Evolutionary conservation across 208 protist species (phyloP), one percentile per base, ranked within the genome.

Genomic region (Leptomonas seymouri): DNA sequence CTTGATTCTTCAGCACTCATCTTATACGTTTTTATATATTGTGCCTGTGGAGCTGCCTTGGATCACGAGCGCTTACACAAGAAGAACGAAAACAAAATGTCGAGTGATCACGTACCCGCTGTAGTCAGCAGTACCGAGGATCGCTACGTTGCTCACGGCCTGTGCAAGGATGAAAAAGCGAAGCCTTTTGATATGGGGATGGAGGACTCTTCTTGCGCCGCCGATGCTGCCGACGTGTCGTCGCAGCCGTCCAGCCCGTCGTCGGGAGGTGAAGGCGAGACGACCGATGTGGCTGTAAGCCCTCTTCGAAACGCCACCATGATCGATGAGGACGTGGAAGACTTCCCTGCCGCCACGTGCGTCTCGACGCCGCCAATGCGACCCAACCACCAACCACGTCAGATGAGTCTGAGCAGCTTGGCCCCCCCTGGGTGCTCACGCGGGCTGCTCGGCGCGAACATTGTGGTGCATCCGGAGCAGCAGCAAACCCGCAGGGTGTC

Each of bases 181-280:
- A 36, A 62, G 42, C 23, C 56, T 3, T 55, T 74, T n/a, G 69
- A 74, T 41, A 50, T 28, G 18, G 63, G 31, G 18, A 9, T 74
- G 20, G 56, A 44, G 14, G 69, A 74, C 20, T 67, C 51, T 14
- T 74, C 51, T 0, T 51, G 49, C 60, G 53, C 34, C 28, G 69
- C 27, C 6, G 69, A 67, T 14, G 53, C 48, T 8, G 60, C 48
- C 20, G 53, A 49, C 31, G 45, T 44, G 42, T 61, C 59, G 21
- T 67, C 53, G 51, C 69, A 57, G n/a, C 50, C 44, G 27, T 53
- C 60, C 30, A 67, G 42, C 59, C 7, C 63, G 20, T 61, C 60
- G 6, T 74, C 69, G 6, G 63, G 60, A 42, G 42, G 60, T 34
- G 49, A 46, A 18, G 41, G 50, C 34, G 60, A 46, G 53, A 27